Conservation (phyloP, 495 filamentous ascomycete genomes). For the Penicillium bialowiezense region DNA sequence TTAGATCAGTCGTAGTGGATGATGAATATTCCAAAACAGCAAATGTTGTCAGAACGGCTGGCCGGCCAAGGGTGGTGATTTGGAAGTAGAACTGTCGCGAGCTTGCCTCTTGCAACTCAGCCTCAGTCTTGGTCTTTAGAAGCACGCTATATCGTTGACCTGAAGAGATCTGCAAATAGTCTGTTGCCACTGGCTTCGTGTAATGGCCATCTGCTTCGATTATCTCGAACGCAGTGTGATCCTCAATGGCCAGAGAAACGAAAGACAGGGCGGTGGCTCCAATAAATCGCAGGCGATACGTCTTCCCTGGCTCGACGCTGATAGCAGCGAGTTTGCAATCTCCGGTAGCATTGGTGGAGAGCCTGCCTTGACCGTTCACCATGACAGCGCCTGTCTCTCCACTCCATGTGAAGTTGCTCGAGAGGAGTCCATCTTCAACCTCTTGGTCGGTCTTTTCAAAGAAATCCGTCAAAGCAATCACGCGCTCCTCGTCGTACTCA, state of each 20-base stretch:
- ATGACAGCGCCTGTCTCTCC: constrained; percentile 46
- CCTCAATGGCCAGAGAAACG: constrained; percentile 48
- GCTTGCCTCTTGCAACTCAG: constrained; percentile 13
- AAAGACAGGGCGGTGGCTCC: constrained; percentile 52
- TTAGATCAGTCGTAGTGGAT: constrained; percentile 13
- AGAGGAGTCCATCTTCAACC: constrained; percentile 38
- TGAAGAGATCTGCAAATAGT: constrained; percentile 49
- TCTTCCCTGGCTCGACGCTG: constrained; percentile 53
- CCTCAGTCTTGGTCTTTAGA: constrained; percentile 41
- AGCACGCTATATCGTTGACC: constrained; percentile 58
- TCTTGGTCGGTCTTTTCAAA: constrained; percentile 43
- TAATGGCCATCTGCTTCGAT: constrained; percentile 58
- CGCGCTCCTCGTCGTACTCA: constrained; percentile 54
- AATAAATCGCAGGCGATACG: constrained; percentile 57
- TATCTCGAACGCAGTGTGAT: constrained; percentile 43
- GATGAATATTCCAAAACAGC: constrained; percentile 50
- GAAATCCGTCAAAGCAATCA: constrained; percentile 50
- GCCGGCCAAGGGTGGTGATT: constrained; percentile 49
- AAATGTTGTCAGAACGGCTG: constrained; percentile 42
- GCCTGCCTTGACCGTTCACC: constrained; percentile 39
- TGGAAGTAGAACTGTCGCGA: constrained; percentile 45
- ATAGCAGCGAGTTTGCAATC: constrained; percentile 27
- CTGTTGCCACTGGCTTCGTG: constrained; percentile 45
- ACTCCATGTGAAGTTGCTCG: constrained; percentile 9
- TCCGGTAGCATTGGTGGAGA: constrained; percentile 17